These are phyloP conservation scores for Xylaria polymorpha DNA, from an alignment of 2,329 filamentous ascomycete genomes.

Conservation along the genomic window DNA sequence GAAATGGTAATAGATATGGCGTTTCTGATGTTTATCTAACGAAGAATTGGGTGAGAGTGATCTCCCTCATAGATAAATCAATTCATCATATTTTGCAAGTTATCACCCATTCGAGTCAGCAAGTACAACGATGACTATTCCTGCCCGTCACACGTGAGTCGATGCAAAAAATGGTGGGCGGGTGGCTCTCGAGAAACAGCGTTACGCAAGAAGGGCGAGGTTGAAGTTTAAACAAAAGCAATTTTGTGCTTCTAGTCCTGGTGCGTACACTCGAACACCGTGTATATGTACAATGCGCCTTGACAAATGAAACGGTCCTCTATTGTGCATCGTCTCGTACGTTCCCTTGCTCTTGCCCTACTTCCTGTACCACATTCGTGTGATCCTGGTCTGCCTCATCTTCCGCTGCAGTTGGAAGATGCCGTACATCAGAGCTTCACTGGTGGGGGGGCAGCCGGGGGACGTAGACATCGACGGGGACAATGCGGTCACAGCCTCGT, in stretches of 20 bases:
- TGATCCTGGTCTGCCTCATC: constrained; percentile 71
- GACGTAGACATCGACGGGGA: constrained; percentile 84
- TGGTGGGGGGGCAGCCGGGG: constrained; percentile 77
- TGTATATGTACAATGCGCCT: constrained; percentile 41
- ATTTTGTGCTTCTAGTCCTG: constrained; percentile 37
- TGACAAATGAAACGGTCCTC: constrained; percentile 43
- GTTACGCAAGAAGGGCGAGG: not conserved
- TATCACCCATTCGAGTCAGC: not conserved
- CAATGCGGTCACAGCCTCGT: constrained; percentile 79
- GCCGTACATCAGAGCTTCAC: constrained; percentile 73
- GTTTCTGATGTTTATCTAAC: not conserved
- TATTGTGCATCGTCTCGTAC: constrained; percentile 20
- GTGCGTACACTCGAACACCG: constrained; percentile 38
- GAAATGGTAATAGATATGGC: not conserved
- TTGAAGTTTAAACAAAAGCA: constrained; percentile 22
- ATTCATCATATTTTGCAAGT: not conserved
- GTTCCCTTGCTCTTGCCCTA: constrained; percentile 48
- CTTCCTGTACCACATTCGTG: constrained; percentile 69
- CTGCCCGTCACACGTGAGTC: not conserved
- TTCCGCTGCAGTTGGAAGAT: constrained; percentile 83
- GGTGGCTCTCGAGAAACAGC: not conserved
- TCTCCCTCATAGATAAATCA: not conserved
- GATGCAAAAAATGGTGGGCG: not conserved
- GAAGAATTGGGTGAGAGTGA: not conserved
- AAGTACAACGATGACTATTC: not conserved